Evolutionary conservation across 257 asterid species (phyloP), one percentile per base, ranked within the genome.

Genomic region (Petrea volubilis): DNA sequence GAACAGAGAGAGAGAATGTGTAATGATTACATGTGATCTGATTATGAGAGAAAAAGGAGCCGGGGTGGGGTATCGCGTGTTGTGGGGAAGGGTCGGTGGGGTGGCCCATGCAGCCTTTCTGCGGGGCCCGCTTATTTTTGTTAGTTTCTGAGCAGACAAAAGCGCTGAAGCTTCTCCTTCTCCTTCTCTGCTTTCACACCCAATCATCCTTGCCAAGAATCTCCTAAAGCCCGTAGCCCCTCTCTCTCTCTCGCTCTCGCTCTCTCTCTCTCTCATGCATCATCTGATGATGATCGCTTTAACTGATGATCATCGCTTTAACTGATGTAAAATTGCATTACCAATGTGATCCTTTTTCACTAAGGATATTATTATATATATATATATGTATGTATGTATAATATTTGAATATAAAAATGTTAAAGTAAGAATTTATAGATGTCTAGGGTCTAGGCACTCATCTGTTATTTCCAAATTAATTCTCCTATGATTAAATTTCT

Each of bases 91-190:
- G 81, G 80, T 64, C 76, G 76, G 83, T 61, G 78, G 61, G 58
- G 50, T 56, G 80, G 83, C 78, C 86, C 87, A 68, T 56, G 74
- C 80, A 61, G 75, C 74, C 88, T 80, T 85, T 78, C 34, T 38
- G 71, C 46, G 81, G 83, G 86, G 0, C 61, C 86, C 83, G 6
- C 44, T 33, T 4, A 13, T 71, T 71, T 86, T 78, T 83, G 85
- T 71, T 80, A 81, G 82, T 81, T 77, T 70, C 27, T 77, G 73
- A 81, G 85, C 84, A 79, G 87, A 86, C 89, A 83, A 83, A 86
- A 86, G 87, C 83, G 71, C 52, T 38, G 40, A 64, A 78, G 76
- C 82, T 78, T 76, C 81, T 80, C 69, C 83, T 73, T 74, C 85
- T 49, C 60, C 76, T 46, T 43, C 81, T 60, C 33, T 60, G 78